phyloP scores from a whole-genome alignment of 768 basidiomycete genomes.

The Suillus alpinus region DNA sequence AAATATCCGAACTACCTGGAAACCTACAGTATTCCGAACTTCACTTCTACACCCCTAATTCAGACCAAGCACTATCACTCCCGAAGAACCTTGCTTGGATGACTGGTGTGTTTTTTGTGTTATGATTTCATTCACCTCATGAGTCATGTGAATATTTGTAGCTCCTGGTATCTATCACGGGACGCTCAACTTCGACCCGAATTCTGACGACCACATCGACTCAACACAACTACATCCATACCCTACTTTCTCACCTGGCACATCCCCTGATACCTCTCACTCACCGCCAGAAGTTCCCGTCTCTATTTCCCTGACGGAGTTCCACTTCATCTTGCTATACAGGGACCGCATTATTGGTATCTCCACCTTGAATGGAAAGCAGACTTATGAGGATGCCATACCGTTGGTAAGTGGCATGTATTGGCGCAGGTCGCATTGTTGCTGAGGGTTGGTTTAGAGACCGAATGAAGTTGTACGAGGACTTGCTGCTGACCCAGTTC shows the following conservation, averaged over 20 bases:
- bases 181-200: constrained; percentile 63
- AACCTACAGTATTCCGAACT: constrained; percentile 73
- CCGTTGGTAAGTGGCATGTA: constrained; percentile 58
- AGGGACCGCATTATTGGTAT: constrained; percentile 73
- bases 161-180: constrained; percentile 91
- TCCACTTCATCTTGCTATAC: constrained; percentile 88
- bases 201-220: constrained; percentile 74
- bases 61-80: constrained; percentile 65
- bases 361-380: constrained; percentile 74
- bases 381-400: constrained; percentile 80
- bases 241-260: constrained; percentile 41
- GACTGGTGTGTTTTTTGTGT: constrained; percentile 56
- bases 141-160: constrained; percentile 24
- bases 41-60: constrained; percentile 71
- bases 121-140: not conserved
- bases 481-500: constrained; percentile 79
- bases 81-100: constrained; percentile 87
- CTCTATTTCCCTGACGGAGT: constrained; percentile 85
- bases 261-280: constrained; percentile 20
- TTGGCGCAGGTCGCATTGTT: not conserved
- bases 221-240: constrained; percentile 78
- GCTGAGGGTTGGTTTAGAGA: constrained; percentile 49
- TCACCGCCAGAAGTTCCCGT: constrained; percentile 48
- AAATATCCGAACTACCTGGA: constrained; percentile 89
- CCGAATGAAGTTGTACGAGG: constrained; percentile 70